These are phyloP conservation scores for Metroxylon sagu DNA, from an alignment of 176 grass and related monocot genomes.

Conservation along the genomic window DNA sequence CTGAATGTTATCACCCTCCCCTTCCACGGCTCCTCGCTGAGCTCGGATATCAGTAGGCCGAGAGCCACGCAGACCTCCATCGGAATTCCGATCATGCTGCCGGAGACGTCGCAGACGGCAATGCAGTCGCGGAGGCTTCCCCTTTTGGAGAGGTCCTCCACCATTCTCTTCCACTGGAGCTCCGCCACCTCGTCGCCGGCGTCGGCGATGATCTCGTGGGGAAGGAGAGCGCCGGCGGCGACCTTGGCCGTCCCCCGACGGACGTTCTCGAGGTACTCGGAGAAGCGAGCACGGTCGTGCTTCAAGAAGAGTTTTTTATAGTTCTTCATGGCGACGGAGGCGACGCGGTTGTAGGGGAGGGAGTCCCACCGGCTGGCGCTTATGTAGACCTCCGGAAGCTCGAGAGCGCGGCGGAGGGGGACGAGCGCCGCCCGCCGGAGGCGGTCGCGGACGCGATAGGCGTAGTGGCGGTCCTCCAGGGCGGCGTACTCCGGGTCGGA, in stretches of 20 bases:
- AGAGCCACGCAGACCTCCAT: conserved; percentile 71
- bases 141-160: conserved; percentile 38
- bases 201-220: conserved; percentile 40
- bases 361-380: conserved; percentile 36
- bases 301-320: conserved; percentile 56
- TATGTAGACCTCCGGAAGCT: conserved; percentile 72
- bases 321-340: conserved; percentile 75
- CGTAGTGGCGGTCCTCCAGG: conserved; percentile 51
- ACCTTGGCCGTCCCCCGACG: conserved; percentile 42
- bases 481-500: conserved; percentile 31
- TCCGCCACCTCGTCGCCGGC: conserved; percentile 30
- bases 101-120: conserved; percentile 72
- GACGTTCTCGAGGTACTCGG: conserved; percentile 47
- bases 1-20: conserved; percentile 64
- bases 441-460: conserved; percentile 46
- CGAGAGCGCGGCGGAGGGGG: conserved; percentile 58
- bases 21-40: conserved; percentile 70
- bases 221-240: conserved; percentile 66
- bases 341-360: conserved; percentile 62
- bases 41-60: conserved; percentile 64
- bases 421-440: conserved; percentile 44
- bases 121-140: conserved; percentile 54
- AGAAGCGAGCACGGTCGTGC: conserved; percentile 54
- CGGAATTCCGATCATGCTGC: conserved; percentile 49
- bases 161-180: conserved; percentile 64